Percentiles rank a stretch among this genome's conserved stretches.
phyloP scores from a whole-genome alignment of 1,139 yeast species.

The Hyphopichia buzzinii region DNA sequence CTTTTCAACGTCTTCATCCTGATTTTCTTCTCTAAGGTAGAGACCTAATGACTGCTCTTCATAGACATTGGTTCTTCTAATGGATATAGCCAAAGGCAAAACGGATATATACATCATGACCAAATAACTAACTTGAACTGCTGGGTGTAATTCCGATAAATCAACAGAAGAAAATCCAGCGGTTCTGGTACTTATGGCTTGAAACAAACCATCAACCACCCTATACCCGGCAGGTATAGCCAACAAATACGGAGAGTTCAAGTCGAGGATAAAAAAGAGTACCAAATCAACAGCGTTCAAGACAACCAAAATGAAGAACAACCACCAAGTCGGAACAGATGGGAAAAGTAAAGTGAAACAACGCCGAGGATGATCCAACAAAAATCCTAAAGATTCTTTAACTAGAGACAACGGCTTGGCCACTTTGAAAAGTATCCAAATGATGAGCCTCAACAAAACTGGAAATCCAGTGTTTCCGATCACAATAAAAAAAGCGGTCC shows the following conservation, averaged over 20 bases:
- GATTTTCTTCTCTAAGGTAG: conserved; percentile 49
- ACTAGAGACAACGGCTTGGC: conserved; percentile 64
- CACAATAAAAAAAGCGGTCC: conserved; percentile 67
- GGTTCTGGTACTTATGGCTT: conserved; percentile 90
- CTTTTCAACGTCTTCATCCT: conserved; percentile 27
- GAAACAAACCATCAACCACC: conserved; percentile 79
- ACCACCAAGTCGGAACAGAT: conserved; percentile 93
- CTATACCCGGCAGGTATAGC: conserved; percentile 63
- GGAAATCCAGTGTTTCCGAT: conserved; percentile 97
- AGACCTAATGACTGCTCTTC: conserved; percentile 95
- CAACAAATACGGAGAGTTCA: conserved; percentile 47
- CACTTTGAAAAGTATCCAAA: conserved; percentile 73
- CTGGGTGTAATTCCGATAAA: conserved; percentile 73
- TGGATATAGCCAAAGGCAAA: conserved; percentile 91
- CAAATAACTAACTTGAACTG: conserved; percentile 90
- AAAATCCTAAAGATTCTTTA: conserved; percentile 78
- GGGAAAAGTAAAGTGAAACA: conserved; percentile 93
- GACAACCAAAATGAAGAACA: conserved; percentile 66
- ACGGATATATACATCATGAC: conserved; percentile 98
- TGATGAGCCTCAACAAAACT: conserved; percentile 67
- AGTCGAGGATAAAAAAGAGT: conserved; percentile 75
- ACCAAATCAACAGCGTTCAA: conserved; percentile 77
- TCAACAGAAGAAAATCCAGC: conserved; percentile 83
- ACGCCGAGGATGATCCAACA: conserved; percentile 94
- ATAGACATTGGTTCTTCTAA: conserved; percentile 93